These are phyloP conservation scores for Fusarium mundagurra DNA, from an alignment of 2,329 filamentous ascomycete genomes.

Conservation along the genomic window DNA sequence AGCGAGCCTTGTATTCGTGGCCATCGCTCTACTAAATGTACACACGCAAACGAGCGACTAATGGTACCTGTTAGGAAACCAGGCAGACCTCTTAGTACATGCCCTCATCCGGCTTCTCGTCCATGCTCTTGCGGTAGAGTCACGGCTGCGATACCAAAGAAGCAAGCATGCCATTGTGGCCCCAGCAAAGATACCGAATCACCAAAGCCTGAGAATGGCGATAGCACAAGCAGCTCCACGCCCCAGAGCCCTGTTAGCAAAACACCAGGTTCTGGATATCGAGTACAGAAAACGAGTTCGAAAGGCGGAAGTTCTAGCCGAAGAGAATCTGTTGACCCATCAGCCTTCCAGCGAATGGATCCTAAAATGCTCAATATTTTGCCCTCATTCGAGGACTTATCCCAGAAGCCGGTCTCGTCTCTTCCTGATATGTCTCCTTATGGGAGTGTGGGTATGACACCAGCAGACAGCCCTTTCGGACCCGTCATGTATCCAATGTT, in stretches of 20 bases:
- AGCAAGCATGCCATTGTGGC: constrained; percentile 65
- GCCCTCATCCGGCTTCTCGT: constrained; percentile 71
- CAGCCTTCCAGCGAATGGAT: constrained; percentile 63
- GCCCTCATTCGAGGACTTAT: constrained; percentile 45
- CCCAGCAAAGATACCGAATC: constrained; percentile 43
- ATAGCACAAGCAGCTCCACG: constrained; percentile 35
- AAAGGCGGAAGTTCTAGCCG: constrained; percentile 47
- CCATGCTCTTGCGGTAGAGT: constrained; percentile 70
- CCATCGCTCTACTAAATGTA: constrained; percentile 80
- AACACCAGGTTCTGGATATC: constrained; percentile 48
- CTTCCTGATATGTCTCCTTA: constrained; percentile 42
- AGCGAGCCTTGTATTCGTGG: constrained; percentile 81
- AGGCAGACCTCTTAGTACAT: constrained; percentile 74
- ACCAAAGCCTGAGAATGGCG: constrained; percentile 40
- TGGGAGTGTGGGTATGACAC: constrained; percentile 43
- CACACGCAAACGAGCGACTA: constrained; percentile 72
- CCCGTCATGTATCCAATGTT: constrained; percentile 48
- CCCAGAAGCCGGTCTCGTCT: constrained; percentile 39
- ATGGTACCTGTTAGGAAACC: constrained; percentile 78
- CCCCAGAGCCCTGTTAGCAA: constrained; percentile 47
- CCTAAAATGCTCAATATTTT: constrained; percentile 62
- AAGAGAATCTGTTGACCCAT: constrained; percentile 62
- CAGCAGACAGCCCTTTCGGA: constrained; percentile 39
- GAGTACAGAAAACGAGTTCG: constrained; percentile 57
- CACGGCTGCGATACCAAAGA: constrained; percentile 71